phyloP scores from a whole-genome alignment of 1,284 basidiomycete genomes.

The Leccinum pachyderme region DNA sequence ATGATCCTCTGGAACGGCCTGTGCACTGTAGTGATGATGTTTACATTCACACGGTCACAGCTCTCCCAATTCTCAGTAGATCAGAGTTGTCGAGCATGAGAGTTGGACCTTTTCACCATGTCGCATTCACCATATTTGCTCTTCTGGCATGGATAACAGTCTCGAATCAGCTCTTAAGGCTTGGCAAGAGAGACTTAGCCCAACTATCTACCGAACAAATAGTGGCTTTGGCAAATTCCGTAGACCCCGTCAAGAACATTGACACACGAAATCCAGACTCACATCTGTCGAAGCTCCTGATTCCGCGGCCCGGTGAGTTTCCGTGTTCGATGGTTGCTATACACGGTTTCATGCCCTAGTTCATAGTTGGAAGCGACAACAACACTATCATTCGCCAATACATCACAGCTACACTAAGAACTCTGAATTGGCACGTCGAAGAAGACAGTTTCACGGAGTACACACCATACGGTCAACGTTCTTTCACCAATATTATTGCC shows the following conservation, averaged over 20 bases:
- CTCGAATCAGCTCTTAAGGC: constrained; percentile 29
- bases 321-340: constrained; percentile 7
- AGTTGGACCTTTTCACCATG: constrained; percentile 4
- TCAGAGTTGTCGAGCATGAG: constrained; percentile 19
- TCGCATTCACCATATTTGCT: constrained; percentile 10
- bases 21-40: too few relatives aligned
- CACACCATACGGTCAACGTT: constrained; percentile 84
- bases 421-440: constrained; percentile 83
- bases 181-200: constrained; percentile 45
- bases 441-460: constrained; percentile 73
- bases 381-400: constrained; percentile 80
- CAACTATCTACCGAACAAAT: constrained; percentile 54
- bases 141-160: constrained; percentile 24
- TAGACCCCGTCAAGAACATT: constrained; percentile 65
- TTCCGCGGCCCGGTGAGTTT: constrained; percentile 74
- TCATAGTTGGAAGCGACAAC: constrained; percentile 66
- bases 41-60: background rate
- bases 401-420: constrained; percentile 65
- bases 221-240: constrained; percentile 46
- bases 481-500: constrained; percentile 91
- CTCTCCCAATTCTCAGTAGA: background rate
- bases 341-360: constrained; percentile 3
- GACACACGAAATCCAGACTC: constrained; percentile 63
- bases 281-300: constrained; percentile 78
- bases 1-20: background rate